Evolutionary conservation across 805 yeast genomes (phyloP).

Genomic region (Starmerella roubikii): DNA sequence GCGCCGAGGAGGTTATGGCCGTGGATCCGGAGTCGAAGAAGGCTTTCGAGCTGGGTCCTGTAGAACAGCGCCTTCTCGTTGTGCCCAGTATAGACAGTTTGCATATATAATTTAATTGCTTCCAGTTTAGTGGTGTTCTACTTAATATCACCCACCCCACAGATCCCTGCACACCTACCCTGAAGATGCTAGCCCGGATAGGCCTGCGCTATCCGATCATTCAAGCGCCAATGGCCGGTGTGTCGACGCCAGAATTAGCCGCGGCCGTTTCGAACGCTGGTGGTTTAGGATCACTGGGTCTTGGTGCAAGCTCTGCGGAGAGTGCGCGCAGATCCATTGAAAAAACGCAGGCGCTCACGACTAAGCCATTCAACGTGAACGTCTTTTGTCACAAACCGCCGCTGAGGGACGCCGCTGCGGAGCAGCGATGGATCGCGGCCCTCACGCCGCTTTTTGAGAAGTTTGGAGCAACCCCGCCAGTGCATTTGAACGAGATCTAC

Average conservation of each 20-base stretch:
- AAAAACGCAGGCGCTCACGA: not conserved
- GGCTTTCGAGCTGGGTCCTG: slow-evolving; percentile 40
- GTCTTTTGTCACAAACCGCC: not conserved
- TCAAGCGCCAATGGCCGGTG: slow-evolving; percentile 10
- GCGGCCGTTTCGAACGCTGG: slow-evolving; percentile 12
- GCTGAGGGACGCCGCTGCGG: not conserved
- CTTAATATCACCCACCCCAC: too few species aligned
- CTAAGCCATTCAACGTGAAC: not conserved
- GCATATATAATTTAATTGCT: slow-evolving; percentile 3
- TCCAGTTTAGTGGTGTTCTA: too few species aligned
- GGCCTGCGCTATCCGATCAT: slow-evolving; percentile 1
- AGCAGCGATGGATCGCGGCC: not conserved
- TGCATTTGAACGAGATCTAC: too few species aligned
- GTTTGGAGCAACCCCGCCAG: too few species aligned
- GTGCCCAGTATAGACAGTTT: slow-evolving; percentile 35
- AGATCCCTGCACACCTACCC: too few species aligned
- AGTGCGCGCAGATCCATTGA: not conserved
- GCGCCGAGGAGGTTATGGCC: slow-evolving; percentile 59
- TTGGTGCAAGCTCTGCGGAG: not conserved
- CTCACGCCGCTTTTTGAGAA: too few species aligned
- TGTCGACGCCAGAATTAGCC: slow-evolving; percentile 5
- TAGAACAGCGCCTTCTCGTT: slow-evolving; percentile 43
- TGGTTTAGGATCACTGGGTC: slow-evolving; percentile 8
- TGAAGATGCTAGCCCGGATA: not conserved
- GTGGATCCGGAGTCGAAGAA: slow-evolving; percentile 32